Evolutionary conservation across 768 basidiomycete genomes (phyloP).

Genomic region (Mycena sanguinolenta): DNA sequence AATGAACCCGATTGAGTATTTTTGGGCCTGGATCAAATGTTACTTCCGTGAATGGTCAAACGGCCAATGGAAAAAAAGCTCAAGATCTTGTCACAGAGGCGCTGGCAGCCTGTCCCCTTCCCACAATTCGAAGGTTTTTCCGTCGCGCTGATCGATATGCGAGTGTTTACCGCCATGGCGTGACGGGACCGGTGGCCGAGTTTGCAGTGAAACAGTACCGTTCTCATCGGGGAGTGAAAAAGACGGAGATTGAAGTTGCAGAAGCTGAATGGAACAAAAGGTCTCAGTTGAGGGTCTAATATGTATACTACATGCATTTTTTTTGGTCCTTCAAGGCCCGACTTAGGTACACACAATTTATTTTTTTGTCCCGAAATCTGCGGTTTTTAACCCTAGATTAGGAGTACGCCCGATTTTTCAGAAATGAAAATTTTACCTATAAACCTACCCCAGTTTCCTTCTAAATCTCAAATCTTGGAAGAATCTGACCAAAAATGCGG

Average conservation of each 20-base stretch:
- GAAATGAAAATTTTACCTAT: too few relatives aligned
- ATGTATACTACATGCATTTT: too few relatives aligned
- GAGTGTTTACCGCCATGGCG: constrained; percentile 13
- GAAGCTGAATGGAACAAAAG: background rate
- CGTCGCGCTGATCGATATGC: constrained; percentile 7
- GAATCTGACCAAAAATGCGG: too few relatives aligned
- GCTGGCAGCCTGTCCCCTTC: background rate
- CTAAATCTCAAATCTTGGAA: too few relatives aligned
- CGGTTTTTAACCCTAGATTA: too few relatives aligned
- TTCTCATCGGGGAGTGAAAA: background rate
- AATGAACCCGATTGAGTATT: constrained; percentile 15
- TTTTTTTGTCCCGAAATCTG: background rate
- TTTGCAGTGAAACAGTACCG: constrained; percentile 11
- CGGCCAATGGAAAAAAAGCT: background rate
- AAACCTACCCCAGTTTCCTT: too few relatives aligned
- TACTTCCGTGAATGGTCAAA: constrained; percentile 5
- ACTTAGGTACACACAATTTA: too few relatives aligned
- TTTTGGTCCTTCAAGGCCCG: too few relatives aligned
- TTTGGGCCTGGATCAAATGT: constrained; percentile 14
- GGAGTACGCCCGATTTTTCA: too few relatives aligned
- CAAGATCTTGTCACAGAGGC: background rate
- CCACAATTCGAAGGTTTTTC: background rate
- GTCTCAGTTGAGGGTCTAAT: too few relatives aligned
- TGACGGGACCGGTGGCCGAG: constrained; percentile 1
- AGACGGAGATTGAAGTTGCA: background rate